These are phyloP conservation scores for Rhodotorula sp. DNA, from an alignment of 1,284 basidiomycete species.

Conservation along the genomic window DNA sequence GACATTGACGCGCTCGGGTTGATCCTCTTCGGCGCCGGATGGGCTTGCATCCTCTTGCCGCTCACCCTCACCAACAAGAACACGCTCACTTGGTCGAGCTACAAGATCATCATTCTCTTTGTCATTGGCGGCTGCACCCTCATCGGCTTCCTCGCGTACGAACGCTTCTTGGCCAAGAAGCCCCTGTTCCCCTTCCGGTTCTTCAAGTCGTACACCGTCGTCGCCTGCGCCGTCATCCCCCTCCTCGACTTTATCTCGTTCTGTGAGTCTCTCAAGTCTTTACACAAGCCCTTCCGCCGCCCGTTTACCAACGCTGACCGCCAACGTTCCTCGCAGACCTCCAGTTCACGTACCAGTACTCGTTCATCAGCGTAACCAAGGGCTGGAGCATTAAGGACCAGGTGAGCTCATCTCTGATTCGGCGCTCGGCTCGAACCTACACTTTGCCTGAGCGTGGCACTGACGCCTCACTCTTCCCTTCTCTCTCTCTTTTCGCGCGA, in stretches of 20 bases:
- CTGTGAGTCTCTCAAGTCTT: conserved; percentile 2
- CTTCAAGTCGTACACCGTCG: conserved; percentile 47
- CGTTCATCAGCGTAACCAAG: conserved; percentile 17
- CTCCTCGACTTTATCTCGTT: conserved; percentile 47
- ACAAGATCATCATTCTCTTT: conserved; percentile 48
- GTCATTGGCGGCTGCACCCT: conserved; percentile 51
- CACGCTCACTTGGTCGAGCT: conserved; percentile 21
- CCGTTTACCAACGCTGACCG: not conserved
- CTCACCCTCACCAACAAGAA: conserved; percentile 59
- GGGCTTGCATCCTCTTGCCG: conserved; percentile 60
- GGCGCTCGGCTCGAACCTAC: no score
- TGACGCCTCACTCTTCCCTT: no score
- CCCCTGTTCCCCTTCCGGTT: conserved; percentile 53
- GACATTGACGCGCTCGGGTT: conserved; percentile 67
- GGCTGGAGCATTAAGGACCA: conserved; percentile 38
- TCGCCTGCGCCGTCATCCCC: conserved; percentile 47
- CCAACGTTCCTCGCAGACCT: conserved; percentile 38
- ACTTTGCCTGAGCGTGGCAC: no score
- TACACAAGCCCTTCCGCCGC: not conserved
- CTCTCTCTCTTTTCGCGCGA: no score
- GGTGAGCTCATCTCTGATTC: conserved; percentile 1
- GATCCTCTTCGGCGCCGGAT: conserved; percentile 61
- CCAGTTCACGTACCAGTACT: conserved; percentile 43
- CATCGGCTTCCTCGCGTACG: conserved; percentile 52
- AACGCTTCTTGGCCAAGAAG: conserved; percentile 50